Base-by-base conservation (phyloP, 345 rosid species). In the Aegle marmelos region DNA sequence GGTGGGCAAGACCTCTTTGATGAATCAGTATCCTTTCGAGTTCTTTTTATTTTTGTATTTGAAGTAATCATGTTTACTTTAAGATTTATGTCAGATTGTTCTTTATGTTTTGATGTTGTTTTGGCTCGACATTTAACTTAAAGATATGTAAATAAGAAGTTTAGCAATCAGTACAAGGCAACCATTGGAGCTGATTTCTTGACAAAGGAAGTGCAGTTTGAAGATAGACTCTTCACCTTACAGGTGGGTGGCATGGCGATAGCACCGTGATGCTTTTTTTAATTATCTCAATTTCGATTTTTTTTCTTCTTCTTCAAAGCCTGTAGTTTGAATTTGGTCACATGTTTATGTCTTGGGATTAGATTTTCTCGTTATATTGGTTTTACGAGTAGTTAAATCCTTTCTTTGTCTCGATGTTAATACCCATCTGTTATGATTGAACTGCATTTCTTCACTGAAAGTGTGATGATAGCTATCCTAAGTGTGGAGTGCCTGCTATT, bases 1-100 rank as follows among this genome's bases (percentile, higher is more conserved):
- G 90, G 99, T 96, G 19, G 97, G 99, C 65, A 96, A 92, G 90
- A 96, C 97, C 58, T 96, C 97, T 17, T 86, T 92, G 93, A 96
- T 96, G 98, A 96, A 94, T 80, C 99, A 94, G 95, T 96, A 93
- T 85, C 91, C 93, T 85, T 48, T 27, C 13, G 17, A 25, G 31
- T 72, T 45, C 17, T 34, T 76, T 80, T 71, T 60, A 30, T 78
- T 64, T 65, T 59, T 6, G 14, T 53, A 53, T 53, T 53, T 19
- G 21, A 53, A 53, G 57, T 17, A 53, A 17, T 53, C 17, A 16
- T 4, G 13, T 62, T 39, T 45, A 34, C 60, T 21, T 34, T 5
- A 24, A 53, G 25, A 25, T 59, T 22, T 56, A 27, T 21, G 22
- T 63, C 30, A 31, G n/a, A 19, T 22, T 72, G 8, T 33, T 56